Evolutionary conservation across 148 eudicot genomes (phyloP), one percentile per base, ranked within the genome.

Genomic region (Agrostemma githago): DNA sequence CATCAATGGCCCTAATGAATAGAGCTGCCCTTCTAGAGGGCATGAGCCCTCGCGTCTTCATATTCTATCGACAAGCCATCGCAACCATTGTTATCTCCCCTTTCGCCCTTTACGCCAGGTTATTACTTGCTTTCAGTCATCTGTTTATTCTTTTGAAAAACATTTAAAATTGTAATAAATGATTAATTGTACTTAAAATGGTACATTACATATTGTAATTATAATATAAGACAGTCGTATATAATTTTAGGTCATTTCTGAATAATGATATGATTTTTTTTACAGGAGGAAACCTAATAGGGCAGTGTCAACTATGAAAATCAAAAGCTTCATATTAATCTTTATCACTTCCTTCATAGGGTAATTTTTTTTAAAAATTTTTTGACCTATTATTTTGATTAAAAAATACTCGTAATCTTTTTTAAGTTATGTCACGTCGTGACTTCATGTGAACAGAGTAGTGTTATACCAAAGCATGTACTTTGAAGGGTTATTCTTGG

Each of bases 21-120:
- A 82, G 92, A 79, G 92, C 83, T 60, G 85, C 93, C 72, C 83
- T 91, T 74, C 71, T 89, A 46, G 67, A 89, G 70, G 97, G 86
- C 61, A 77, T 90, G 86, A 90, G 85, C 71, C 89, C 97, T 5
- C 74, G 88, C 16, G 90, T 92, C 1, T 90, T 87, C 79, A 87
- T 90, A 38, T 83, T 88, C 70, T 92, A 88, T 64, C 79, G 96
- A 19, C 96, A 90, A 83, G 78, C 82, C 41, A 78, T 77, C 4
- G 96, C 95, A 6, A 84, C 88, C 73, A 62, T 82, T 61, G 73
- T 90, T 41, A 84, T 90, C 70, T 82, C 87, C 73, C 97, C 97
- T 7, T 4, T 87, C 43, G 89, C 92, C 44, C 81, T 39, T 60
- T 54, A 88, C 80, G 15, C 85, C 11, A 81, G 90, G 90, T 91